A percentile compares a stretch with the other conserved stretches of the same genome.
phyloP scores from a whole-genome alignment of 192 early-diverging fungal genomes.

The Coemansia sp. region DNA sequence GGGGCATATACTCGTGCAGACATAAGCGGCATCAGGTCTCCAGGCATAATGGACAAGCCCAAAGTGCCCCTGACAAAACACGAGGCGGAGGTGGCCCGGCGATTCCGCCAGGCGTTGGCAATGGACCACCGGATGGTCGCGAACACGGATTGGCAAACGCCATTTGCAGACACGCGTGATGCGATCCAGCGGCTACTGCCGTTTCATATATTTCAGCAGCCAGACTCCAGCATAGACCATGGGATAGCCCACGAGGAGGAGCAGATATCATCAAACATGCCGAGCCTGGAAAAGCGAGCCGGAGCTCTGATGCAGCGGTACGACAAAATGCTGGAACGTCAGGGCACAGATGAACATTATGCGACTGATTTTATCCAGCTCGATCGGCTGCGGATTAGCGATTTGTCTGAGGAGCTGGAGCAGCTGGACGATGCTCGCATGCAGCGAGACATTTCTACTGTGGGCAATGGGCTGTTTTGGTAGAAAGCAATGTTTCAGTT shows the following conservation, averaged over 20 bases:
- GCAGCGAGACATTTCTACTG: slow-evolving; percentile 37
- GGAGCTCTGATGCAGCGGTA: slow-evolving; percentile 16
- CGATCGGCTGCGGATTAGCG: slow-evolving; percentile 15
- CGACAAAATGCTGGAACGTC: slow-evolving; percentile 13
- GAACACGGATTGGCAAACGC: slow-evolving; percentile 58
- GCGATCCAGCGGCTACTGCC: slow-evolving; percentile 66
- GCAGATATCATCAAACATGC: background rate
- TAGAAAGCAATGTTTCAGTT: background rate
- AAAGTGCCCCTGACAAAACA: slow-evolving; percentile 7
- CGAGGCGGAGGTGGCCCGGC: slow-evolving; percentile 31
- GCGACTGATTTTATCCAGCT: slow-evolving; percentile 25
- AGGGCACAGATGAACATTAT: slow-evolving; percentile 27
- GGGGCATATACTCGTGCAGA: no score
- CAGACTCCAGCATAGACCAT: slow-evolving; percentile 34
- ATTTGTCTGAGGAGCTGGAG: slow-evolving; percentile 14
- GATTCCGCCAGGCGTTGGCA: slow-evolving; percentile 53
- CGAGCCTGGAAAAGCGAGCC: slow-evolving; percentile 3
- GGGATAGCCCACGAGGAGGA: slow-evolving; percentile 16
- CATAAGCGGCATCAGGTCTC: no score
- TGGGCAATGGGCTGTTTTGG: slow-evolving; percentile 6
- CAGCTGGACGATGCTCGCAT: slow-evolving; percentile 23
- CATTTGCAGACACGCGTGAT: slow-evolving; percentile 62
- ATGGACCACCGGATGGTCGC: slow-evolving; percentile 54
- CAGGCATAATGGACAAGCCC: no score
- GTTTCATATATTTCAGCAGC: slow-evolving; percentile 73